Evolutionary conservation across 805 yeast genomes (phyloP).

Genomic region (Schwanniomyces polymorphus): DNA sequence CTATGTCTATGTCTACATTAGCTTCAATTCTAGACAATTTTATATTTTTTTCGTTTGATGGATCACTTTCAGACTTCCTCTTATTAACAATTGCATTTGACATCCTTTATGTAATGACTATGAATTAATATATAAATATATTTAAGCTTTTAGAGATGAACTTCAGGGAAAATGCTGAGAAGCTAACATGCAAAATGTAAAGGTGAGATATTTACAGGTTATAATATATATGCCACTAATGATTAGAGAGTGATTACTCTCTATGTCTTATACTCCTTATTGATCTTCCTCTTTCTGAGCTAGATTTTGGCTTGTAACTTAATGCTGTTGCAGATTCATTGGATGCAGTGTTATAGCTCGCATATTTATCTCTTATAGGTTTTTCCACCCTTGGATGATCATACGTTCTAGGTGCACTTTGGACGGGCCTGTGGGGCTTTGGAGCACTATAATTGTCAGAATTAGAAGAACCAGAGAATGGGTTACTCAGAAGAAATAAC

Average conservation of each 20-base stretch:
- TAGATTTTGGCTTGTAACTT: conserved; percentile 4
- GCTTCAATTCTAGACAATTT: conserved; percentile 5
- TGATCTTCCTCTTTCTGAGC: conserved; percentile 8
- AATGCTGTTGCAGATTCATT: background rate
- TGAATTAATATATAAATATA: background rate
- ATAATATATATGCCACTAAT: background rate
- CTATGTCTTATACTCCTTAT: conserved; percentile 12
- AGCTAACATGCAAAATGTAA: background rate
- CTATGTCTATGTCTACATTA: conserved; percentile 13
- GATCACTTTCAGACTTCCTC: conserved; percentile 16
- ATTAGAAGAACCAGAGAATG: conserved; percentile 6
- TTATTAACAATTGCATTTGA: conserved; percentile 14
- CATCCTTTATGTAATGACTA: conserved; percentile 7
- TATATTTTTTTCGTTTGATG: conserved; percentile 8
- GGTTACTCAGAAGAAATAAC: conserved; percentile 15
- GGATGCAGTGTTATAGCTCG: conserved; percentile 13
- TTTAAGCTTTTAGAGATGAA: background rate
- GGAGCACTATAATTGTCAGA: background rate
- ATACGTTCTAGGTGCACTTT: conserved; percentile 1
- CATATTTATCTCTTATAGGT: conserved; percentile 20
- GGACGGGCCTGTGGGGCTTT: background rate
- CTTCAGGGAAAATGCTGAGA: background rate
- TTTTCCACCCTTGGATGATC: conserved; percentile 4
- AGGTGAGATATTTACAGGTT: conserved; percentile 1
- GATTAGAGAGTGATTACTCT: background rate